Evolutionary conservation across 768 basidiomycete genomes (phyloP).

Genomic region (Hysterangium stoloniferum): DNA sequence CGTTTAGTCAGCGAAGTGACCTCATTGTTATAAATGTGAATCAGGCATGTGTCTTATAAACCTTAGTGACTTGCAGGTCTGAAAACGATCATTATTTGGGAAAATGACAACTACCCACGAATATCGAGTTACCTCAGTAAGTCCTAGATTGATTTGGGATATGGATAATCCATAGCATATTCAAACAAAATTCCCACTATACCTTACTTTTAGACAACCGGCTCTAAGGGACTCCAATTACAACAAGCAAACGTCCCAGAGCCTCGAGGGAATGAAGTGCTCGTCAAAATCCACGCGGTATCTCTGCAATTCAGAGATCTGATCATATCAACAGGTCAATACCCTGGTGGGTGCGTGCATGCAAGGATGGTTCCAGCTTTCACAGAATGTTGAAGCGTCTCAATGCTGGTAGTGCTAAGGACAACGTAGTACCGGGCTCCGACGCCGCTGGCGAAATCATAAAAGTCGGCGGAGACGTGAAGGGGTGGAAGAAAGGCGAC

Average conservation of each 20-base stretch:
- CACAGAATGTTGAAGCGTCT: too few species aligned
- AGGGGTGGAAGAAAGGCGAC: constrained; percentile 46
- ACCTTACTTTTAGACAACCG: neutral
- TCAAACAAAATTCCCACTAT: neutral
- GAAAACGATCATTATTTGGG: too few species aligned
- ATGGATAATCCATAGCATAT: too few species aligned
- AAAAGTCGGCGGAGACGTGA: constrained; percentile 25
- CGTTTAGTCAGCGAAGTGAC: too few species aligned
- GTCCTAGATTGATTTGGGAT: neutral
- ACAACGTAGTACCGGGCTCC: constrained; percentile 28
- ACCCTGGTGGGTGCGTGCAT: constrained; percentile 27
- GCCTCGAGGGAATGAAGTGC: neutral
- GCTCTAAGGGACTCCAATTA: neutral
- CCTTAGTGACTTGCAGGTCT: too few species aligned
- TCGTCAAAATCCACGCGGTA: constrained; percentile 6
- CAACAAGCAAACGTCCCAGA: neutral
- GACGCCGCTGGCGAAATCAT: constrained; percentile 55
- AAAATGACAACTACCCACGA: neutral
- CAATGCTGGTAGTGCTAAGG: constrained; percentile 16
- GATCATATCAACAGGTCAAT: constrained; percentile 30
- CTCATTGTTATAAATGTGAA: too few species aligned
- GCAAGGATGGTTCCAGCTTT: constrained; percentile 24
- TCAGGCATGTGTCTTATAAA: too few species aligned
- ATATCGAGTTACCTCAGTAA: neutral
- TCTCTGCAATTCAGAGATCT: constrained; percentile 42